Evolutionary conservation across 2,329 filamentous ascomycete genomes (phyloP), one percentile per base, ranked within the genome.

Genomic region (Neoscytalidium dimidiatum): DNA sequence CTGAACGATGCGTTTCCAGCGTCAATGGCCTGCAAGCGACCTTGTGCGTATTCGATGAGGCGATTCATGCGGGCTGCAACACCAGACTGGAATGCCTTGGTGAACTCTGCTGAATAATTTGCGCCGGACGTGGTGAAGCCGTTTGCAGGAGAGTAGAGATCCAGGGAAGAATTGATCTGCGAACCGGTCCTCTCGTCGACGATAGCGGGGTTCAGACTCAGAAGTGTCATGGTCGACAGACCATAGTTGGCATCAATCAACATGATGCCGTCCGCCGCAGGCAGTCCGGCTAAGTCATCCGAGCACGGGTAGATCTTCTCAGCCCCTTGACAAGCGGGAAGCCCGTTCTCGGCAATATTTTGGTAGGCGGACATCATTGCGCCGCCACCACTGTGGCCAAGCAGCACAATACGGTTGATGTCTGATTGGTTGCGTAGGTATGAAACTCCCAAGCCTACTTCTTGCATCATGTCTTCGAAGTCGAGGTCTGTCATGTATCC

Each of bases 41-140:
- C 31, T 33, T 63, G 52, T 4, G 66, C 67, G 21, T 62, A 46
- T 3, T 41, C 14, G 19, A 70, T 62, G 13, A 67, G 64, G 11
- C 64, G 64, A 35, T 69, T 68, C 31, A 63, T 67, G 21, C 68
- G 68, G 2, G 57, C 46, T 4, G 64, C 62, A 0, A 70, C 64
- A 3, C 65, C 66, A 14, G 43, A 29, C 23, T 66, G 48, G 43
- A 64, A 71, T 3, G 28, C 14, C 3, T 61, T n/a, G 8, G 51
- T 64, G 51, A 70, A 69, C 1, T 28, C 41, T 17, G 51, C 43
- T n/a, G 66, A 65, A 60, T 67, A 70, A 33, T 71, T 69, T 28
- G 64, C 56, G 2, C 65, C 68, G 8, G 52, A 62, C 11, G 19
- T 21, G 0, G 48, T 44, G 17, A 26, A 64, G 1, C 61, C 61